These are phyloP conservation scores for Hypomyces perniciosus DNA, from an alignment of 2,329 filamentous ascomycete genomes.

Conservation along the genomic window DNA sequence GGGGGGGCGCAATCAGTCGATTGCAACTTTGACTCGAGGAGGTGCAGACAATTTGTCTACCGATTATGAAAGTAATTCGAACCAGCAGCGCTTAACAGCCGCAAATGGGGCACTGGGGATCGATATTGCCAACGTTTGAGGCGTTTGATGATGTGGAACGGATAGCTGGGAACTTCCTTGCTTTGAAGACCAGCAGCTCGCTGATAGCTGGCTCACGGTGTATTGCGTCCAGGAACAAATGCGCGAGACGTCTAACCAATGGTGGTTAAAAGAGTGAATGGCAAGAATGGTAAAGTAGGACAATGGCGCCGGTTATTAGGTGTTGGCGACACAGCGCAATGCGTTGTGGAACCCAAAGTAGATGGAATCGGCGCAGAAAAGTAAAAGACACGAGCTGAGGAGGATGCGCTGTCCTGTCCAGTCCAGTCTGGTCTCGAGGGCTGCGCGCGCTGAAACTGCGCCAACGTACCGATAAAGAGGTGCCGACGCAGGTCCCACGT, in stretches of 20 bases:
- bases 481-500: slow-evolving; percentile 10
- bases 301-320: neutral
- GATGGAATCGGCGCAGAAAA: neutral
- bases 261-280: too few relatives aligned
- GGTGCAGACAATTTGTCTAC: neutral
- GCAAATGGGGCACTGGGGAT: neutral
- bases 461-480: slow-evolving; percentile 3
- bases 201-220: neutral
- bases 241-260: neutral
- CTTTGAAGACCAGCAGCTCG: neutral
- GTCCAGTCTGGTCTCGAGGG: neutral
- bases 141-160: neutral
- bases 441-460: neutral
- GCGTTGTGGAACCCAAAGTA: too few relatives aligned
- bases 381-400: neutral
- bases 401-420: neutral
- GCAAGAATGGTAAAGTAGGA: neutral
- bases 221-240: neutral
- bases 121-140: neutral
- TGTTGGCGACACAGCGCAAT: neutral
- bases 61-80: neutral
- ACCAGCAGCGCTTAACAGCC: neutral
- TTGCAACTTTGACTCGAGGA: neutral
- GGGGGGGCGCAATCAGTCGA: neutral
- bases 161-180: neutral